Evolutionary conservation across 371 early-diverging fungal genomes (phyloP).

Genomic region (Actinomucor elegans): DNA sequence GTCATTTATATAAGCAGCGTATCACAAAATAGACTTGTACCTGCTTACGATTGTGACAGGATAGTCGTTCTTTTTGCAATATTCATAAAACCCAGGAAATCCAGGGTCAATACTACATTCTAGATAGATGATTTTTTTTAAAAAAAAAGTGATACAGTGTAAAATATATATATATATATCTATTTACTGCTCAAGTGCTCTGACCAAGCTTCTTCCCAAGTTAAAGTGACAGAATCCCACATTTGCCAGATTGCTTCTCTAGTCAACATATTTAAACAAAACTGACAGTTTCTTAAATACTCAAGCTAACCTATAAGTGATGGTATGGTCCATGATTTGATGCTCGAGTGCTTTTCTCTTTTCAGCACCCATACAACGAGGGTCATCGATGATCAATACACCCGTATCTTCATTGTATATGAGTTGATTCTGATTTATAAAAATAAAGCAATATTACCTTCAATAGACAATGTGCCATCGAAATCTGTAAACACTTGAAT

Average conservation of each 20-base stretch:
- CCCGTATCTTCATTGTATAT: constrained; percentile 33
- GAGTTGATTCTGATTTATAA: too few relatives aligned
- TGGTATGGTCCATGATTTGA: constrained; percentile 30
- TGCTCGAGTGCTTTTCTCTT: constrained; percentile 41
- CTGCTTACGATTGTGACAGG: constrained; percentile 61
- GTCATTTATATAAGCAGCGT: not conserved
- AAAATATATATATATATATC: not conserved
- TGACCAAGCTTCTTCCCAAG: constrained; percentile 58
- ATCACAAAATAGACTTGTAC: too few relatives aligned
- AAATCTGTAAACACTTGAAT: constrained; percentile 47
- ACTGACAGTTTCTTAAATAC: not conserved
- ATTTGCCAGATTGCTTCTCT: constrained; percentile 46
- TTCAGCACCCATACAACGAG: constrained; percentile 33
- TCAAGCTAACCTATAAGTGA: constrained; percentile 33
- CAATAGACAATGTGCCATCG: constrained; percentile 44
- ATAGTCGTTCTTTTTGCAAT: constrained; percentile 34
- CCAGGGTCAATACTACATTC: constrained; percentile 51
- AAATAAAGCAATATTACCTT: constrained; percentile 24
- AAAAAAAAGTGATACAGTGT: not conserved
- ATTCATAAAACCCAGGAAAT: constrained; percentile 48
- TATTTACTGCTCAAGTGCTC: constrained; percentile 47
- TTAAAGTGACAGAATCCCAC: constrained; percentile 55
- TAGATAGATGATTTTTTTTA: not conserved
- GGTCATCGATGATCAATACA: constrained; percentile 41
- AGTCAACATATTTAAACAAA: not conserved